Percentiles rank a stretch among this genome's conserved stretches.
These are phyloP conservation scores for Microdochium trichocladiopsis DNA, from an alignment of 2,329 filamentous ascomycete genomes.

Conservation along the genomic window DNA sequence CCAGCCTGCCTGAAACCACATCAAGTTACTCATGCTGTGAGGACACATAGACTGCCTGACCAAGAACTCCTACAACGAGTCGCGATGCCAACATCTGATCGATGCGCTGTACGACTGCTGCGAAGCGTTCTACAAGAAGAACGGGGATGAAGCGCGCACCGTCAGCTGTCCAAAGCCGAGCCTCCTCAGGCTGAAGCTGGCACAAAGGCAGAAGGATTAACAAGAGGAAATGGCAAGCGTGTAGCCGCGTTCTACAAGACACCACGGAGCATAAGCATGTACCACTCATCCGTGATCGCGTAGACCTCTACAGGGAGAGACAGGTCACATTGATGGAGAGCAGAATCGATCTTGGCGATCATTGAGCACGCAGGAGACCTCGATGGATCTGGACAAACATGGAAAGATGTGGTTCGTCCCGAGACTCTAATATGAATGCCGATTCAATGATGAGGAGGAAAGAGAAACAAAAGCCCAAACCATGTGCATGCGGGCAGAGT, in stretches of 20 bases:
- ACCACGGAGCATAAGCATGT: slow-evolving; percentile 15
- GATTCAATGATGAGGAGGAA: slow-evolving; percentile 64
- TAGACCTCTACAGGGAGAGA: slow-evolving; percentile 34
- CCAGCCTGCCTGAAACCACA: background rate
- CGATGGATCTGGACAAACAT: slow-evolving; percentile 85
- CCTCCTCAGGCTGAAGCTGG: slow-evolving; percentile 76
- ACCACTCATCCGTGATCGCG: slow-evolving; percentile 29
- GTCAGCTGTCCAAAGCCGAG: slow-evolving; percentile 80
- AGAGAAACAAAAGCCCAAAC: slow-evolving; percentile 32
- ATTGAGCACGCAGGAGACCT: slow-evolving; percentile 92
- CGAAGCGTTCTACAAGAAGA: slow-evolving; percentile 73
- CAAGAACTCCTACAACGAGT: slow-evolving; percentile 79
- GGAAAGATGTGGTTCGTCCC: slow-evolving; percentile 69
- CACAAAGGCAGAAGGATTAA: slow-evolving; percentile 46
- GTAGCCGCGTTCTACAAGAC: background rate
- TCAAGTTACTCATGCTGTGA: slow-evolving; percentile 2
- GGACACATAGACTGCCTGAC: slow-evolving; percentile 64
- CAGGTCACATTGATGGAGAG: slow-evolving; percentile 67
- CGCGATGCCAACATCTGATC: slow-evolving; percentile 70
- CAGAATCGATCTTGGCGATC: slow-evolving; percentile 80
- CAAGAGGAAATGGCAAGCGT: background rate
- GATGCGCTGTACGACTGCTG: slow-evolving; percentile 92
- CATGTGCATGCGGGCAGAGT: background rate
- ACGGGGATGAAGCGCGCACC: slow-evolving; percentile 69
- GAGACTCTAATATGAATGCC: slow-evolving; percentile 99